Evolutionary conservation across 495 filamentous ascomycete genomes (phyloP), one percentile per base, ranked within the genome.

Genomic region (Penicillium crystallinum): DNA sequence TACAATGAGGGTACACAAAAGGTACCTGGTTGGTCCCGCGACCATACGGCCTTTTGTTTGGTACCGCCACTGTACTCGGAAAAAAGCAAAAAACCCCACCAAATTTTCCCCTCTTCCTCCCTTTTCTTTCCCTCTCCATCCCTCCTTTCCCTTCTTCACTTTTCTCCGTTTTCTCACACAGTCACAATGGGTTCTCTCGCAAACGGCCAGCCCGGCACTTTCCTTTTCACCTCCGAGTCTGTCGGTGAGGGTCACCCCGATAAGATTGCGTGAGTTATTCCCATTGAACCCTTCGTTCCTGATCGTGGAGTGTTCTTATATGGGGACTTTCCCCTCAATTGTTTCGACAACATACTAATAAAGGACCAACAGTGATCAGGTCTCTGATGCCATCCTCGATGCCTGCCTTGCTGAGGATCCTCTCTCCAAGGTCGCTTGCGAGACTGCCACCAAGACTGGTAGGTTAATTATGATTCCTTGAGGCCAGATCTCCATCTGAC

Each of bases 191-290:
- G 78, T 70, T 71, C 65, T 55, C 57, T 74, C 46, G 62, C 79
- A 61, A 84, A 81, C 74, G 71, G 72, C 7, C 79, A 82, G 57
- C 62, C 78, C 61, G 85, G 81, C 56, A 93, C 89, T 61, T 97
- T 96, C 81, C 85, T 97, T 61, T 98, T 98, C 87, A 98, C 92
- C 73, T 98, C 92, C 73, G 93, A 98, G 77, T 96, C 91, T 35
- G 93, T 98, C 64, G 92, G 92, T 67, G 91, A 96, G 79, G 93
- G 93, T 57, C 91, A 97, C 79, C 90, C 91, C 56, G 91, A 97
- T 77, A 96, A 97, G 85, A 96, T 96, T 69, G 89, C 88, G 81
- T 85, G 69, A 66, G 81, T 74, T 59, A 53, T 50, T 54, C 47
- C 37, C 22, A 30, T 36, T 10, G 17, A 19, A 29, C n/a, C 6